Base-by-base conservation (phyloP, 2,329 filamentous ascomycete species). In the Pseudogymnoascus sp. region DNA sequence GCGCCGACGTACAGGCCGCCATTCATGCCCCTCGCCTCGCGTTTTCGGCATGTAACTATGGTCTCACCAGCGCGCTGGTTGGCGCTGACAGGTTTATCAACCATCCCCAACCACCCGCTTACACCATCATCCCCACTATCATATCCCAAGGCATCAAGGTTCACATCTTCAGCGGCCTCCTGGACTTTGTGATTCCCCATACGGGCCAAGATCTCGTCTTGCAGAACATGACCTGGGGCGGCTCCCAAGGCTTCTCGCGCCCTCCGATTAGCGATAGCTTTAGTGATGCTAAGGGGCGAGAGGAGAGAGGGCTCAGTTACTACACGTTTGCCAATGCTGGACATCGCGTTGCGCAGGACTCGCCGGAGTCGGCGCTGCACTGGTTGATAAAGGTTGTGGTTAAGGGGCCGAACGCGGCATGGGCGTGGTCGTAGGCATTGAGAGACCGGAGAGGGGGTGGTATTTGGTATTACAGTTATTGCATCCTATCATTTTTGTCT, bases 221-320 rank as follows among this genome's bases (percentile, higher is more conserved):
- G 61, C 84, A 88, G 67, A 88, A 88, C 70, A 87, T 88, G 84
- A 88, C 84, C 0, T 88, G 82, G 81, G 78, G 78, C 57, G 85
- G 84, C 2, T 69, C 72, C 0, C 83, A 86, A 63, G 85, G 85
- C 0, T 88, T 88, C 74, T 77, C 79, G 50, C 67, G 71, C 1
- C 71, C 72, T 0, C 83, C 83, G 0, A 68, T 67, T 4, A 47
- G 9, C 8, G 39, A 35, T 32, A 11, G 6, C 30, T 32, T 32
- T 11, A 11, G 9, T 32, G 30, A 11, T 32, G 30, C 30, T 32
- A 32, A 25, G 16, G 30, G 28, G 25, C 20, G 25, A 20, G 39
- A 30, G 30, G 60, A 62, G 39, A 60, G 60, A 18, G 60, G 60
- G 7, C 22, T 62, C 6, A 60, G 38, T 30, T 62, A 41, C 22